Percentiles rank a stretch among this genome's conserved stretches.
phyloP scores from a whole-genome alignment of 805 yeast species.

The Saturnispora besseyi region DNA sequence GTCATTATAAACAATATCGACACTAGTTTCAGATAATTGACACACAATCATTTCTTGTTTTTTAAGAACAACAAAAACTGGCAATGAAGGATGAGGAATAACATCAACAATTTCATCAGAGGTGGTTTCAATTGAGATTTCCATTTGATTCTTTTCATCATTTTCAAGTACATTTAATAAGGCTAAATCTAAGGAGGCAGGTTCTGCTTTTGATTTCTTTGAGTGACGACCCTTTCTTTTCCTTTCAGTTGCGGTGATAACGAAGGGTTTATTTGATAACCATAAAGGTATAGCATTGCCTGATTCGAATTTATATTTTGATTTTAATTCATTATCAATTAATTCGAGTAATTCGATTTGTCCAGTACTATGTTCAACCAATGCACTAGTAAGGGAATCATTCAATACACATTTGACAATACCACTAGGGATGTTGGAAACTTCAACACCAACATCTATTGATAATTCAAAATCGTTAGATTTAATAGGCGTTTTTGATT shows the following conservation, averaged over 20 bases:
- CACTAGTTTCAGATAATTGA: conserved; percentile 1
- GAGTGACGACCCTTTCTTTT: conserved; percentile 5
- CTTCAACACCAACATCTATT: background rate
- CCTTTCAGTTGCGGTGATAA: background rate
- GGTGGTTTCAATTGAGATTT: background rate
- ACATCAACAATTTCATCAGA: conserved; percentile 3
- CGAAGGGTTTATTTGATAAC: conserved; percentile 7
- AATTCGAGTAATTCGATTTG: conserved; percentile 8
- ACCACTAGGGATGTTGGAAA: background rate
- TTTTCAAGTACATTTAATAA: background rate
- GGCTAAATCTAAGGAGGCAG: background rate
- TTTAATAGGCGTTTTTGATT: conserved; percentile 1
- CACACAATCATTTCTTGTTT: conserved; percentile 7
- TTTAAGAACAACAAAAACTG: conserved; percentile 4
- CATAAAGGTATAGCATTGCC: conserved; percentile 4
- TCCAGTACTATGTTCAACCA: conserved; percentile 6
- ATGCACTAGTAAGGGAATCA: background rate
- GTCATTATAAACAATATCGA: conserved; percentile 7
- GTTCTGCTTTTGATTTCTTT: conserved; percentile 6
- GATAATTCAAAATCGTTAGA: background rate
- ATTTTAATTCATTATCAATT: background rate
- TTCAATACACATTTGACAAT: background rate
- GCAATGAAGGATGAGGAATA: conserved; percentile 13
- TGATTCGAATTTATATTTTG: background rate
- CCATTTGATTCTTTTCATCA: background rate